Base-by-base conservation (phyloP, 768 basidiomycete genomes). In the Calocera viscosa region DNA sequence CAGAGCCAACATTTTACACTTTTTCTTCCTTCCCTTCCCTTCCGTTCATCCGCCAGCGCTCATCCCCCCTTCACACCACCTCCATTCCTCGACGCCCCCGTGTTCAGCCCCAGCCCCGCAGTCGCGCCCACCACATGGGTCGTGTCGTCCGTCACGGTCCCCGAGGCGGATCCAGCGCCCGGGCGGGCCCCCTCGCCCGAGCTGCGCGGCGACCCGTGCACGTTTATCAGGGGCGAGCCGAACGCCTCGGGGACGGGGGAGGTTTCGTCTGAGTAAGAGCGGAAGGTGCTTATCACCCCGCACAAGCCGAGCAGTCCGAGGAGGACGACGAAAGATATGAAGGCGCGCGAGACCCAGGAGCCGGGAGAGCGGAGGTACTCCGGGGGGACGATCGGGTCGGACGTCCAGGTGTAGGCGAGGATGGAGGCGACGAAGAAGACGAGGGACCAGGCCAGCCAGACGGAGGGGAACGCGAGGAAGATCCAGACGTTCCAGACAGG, bases 401-500 rank as follows among this genome's bases (percentile, higher is more conserved):
- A 60, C 19, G 53, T 60, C 53, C 53, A 60, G 11, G 53, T 60
- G 53, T 60, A 60, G 8, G 53, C 24, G 24, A 60, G 53, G 53
- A 60, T 60, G 11, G 53, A 28, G 26, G 53, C 53, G 53, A 60
- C 30, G 53, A 60, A 60, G 53, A 60, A 60, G 24, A 60, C 30
- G 11, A 70, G 33, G 17, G 69, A 49, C 87, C 86, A 90, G 8
- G 86, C 81, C 67, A 89, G 82, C 84, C 86, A 89, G 11, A 88
- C 75, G 0, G 82, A 83, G 0, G 88, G 88, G 78, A 86, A 80
- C 0, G 86, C 83, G 32, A 88, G 77, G 22, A 88, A 68, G 0
- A 87, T 82, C 86, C 86, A 87, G 19, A 87, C 83, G 68, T 88
- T 88, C 86, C 87, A 83, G 43, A 78, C 71, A 39, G 82, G 78